Evolutionary conservation across 305 asterid species (phyloP).

Genomic region (Andrographis paniculata): DNA sequence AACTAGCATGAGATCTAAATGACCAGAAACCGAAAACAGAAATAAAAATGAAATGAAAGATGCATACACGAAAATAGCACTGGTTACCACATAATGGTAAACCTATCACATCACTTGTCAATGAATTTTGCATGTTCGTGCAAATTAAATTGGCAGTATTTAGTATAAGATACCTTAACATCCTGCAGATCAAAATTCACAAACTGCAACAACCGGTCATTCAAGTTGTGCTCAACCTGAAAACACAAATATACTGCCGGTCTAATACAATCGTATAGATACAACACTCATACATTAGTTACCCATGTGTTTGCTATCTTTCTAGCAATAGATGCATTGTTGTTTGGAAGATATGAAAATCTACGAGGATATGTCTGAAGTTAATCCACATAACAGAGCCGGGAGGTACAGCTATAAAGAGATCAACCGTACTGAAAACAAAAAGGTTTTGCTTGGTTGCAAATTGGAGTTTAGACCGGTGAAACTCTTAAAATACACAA

Average conservation of each 20-base stretch:
- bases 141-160: constrained; percentile 16
- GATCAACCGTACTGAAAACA: too few species aligned
- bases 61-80: neutral
- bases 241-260: constrained; percentile 16
- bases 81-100: neutral
- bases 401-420: too few species aligned
- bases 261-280: constrained; percentile 12
- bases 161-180: constrained; percentile 69
- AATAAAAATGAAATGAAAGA: neutral
- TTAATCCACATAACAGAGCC: too few species aligned
- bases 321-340: too few species aligned
- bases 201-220: constrained; percentile 87
- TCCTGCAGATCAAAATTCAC: constrained; percentile 92
- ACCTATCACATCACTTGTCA: neutral
- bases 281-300: too few species aligned
- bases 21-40: constrained; percentile 2
- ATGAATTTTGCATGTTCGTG: neutral
- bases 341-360: too few species aligned
- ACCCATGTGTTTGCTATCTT: too few species aligned
- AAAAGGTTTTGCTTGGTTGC: too few species aligned
- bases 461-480: too few species aligned
- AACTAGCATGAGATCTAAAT: constrained; percentile 5
- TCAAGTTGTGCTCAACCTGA: constrained; percentile 93
- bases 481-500: too few species aligned
- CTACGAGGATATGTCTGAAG: too few species aligned